A percentile compares a stretch with the other conserved stretches of the same genome.
Evolutionary conservation across 225 moss, liverwort and hornwort species (phyloP).

Genomic region (Straminergon stramineum): DNA sequence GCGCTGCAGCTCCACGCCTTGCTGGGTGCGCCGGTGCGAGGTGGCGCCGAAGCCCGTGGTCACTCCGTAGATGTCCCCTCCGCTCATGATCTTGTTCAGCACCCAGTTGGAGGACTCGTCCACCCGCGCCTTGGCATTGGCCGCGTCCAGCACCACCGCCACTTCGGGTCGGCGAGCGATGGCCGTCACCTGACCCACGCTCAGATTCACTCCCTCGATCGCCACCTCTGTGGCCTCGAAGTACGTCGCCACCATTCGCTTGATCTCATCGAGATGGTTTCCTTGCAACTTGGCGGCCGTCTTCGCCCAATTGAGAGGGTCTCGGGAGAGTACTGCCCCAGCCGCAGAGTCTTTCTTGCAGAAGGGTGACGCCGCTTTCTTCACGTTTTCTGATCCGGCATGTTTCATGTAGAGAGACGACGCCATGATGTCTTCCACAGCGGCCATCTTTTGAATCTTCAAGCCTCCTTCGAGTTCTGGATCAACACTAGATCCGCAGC

Average conservation of each 20-base stretch:
- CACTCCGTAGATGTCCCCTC: neutral
- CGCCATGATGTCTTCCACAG: neutral
- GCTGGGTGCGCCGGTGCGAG: constrained; percentile 14
- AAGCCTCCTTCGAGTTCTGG: neutral
- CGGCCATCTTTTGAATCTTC: neutral
- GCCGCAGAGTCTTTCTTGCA: neutral
- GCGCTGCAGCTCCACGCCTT: constrained; percentile 16
- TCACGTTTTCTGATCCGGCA: neutral
- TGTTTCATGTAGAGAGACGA: neutral
- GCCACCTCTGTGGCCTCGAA: neutral
- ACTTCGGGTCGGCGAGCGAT: neutral
- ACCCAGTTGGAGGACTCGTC: constrained; percentile 8
- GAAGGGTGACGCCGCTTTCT: neutral
- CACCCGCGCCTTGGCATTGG: constrained; percentile 5
- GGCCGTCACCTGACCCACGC: neutral
- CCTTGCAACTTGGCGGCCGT: neutral
- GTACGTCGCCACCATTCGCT: neutral
- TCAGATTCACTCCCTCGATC: neutral
- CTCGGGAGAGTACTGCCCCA: fast-evolving
- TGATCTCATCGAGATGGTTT: neutral
- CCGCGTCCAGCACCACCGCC: neutral
- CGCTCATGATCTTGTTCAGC: neutral
- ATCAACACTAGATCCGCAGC: neutral
- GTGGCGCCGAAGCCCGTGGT: constrained; percentile 15
- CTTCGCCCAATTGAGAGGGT: neutral